A percentile compares a stretch with the other conserved stretches of the same genome.
These are phyloP conservation scores for Bothriochloa decipiens DNA, from an alignment of 176 grass and related monocot genomes.

Conservation along the genomic window DNA sequence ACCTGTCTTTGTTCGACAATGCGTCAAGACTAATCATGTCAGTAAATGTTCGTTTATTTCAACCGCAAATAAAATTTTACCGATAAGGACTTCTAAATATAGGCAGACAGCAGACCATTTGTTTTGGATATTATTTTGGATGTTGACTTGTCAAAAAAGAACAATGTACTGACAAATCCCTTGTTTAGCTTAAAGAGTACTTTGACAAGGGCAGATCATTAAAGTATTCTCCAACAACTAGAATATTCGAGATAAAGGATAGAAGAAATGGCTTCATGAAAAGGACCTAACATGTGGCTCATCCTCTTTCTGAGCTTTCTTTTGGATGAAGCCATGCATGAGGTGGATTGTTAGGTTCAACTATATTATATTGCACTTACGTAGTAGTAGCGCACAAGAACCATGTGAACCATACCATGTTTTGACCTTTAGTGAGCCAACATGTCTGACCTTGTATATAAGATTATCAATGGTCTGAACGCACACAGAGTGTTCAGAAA, in stretches of 20 bases:
- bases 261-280: slow-evolving; percentile 2
- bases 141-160: slow-evolving; percentile 23
- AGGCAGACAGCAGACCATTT: slow-evolving; percentile 13
- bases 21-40: background rate
- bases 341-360: slow-evolving; percentile 24
- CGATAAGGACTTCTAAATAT: background rate
- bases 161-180: background rate
- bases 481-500: background rate
- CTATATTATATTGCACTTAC: slow-evolving; percentile 1
- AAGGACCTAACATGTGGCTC: background rate
- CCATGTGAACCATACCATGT: slow-evolving; percentile 16
- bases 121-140: background rate
- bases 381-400: slow-evolving; percentile 5
- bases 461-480: slow-evolving; percentile 26
- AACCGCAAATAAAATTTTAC: background rate
- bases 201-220: background rate
- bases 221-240: background rate
- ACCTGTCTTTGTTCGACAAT: background rate
- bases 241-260: background rate
- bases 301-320: background rate
- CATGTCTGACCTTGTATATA: slow-evolving; percentile 16
- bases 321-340: slow-evolving; percentile 22
- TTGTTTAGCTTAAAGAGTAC: slow-evolving; percentile 23
- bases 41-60: background rate
- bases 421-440: background rate